Evolutionary conservation across 2,329 filamentous ascomycete species (phyloP).

Genomic region (Mariannaea sp.): DNA sequence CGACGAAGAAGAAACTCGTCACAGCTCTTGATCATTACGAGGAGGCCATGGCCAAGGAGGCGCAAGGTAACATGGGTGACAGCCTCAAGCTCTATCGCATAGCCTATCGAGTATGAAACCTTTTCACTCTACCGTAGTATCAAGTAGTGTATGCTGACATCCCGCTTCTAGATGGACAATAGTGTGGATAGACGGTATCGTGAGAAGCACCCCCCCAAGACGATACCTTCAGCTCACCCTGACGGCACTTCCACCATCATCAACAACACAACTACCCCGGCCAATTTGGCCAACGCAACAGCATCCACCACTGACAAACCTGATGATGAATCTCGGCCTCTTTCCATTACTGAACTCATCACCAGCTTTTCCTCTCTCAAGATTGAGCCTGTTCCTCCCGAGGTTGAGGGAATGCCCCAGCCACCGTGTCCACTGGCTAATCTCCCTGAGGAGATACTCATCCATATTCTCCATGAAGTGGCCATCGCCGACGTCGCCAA

Average conservation of each 20-base stretch:
- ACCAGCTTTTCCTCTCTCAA: slow-evolving; percentile 71
- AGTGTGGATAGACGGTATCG: slow-evolving; percentile 85
- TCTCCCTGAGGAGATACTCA: slow-evolving; percentile 82
- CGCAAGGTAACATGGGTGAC: slow-evolving; percentile 82
- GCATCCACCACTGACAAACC: not conserved
- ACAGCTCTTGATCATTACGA: slow-evolving; percentile 94
- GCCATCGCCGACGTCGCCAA: slow-evolving; percentile 76
- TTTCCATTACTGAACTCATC: slow-evolving; percentile 71
- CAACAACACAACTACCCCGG: not conserved
- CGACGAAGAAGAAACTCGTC: slow-evolving; percentile 54
- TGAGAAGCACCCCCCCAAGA: slow-evolving; percentile 84
- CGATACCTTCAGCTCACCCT: slow-evolving; percentile 35
- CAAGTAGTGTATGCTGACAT: slow-evolving; percentile 20
- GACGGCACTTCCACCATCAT: slow-evolving; percentile 31
- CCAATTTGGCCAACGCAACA: slow-evolving; percentile 2
- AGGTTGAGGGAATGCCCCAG: slow-evolving; percentile 72
- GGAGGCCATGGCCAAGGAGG: slow-evolving; percentile 86
- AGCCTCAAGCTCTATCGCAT: slow-evolving; percentile 87
- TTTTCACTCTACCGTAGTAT: not conserved
- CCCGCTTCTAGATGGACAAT: slow-evolving; percentile 69
- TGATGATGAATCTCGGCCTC: slow-evolving; percentile 52
- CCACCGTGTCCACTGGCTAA: slow-evolving; percentile 79
- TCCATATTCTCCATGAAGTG: slow-evolving; percentile 75
- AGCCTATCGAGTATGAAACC: slow-evolving; percentile 73
- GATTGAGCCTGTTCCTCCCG: slow-evolving; percentile 70